These are phyloP conservation scores for Thermochaetoides thermophila DNA, from an alignment of 495 filamentous ascomycete genomes.

Conservation along the genomic window DNA sequence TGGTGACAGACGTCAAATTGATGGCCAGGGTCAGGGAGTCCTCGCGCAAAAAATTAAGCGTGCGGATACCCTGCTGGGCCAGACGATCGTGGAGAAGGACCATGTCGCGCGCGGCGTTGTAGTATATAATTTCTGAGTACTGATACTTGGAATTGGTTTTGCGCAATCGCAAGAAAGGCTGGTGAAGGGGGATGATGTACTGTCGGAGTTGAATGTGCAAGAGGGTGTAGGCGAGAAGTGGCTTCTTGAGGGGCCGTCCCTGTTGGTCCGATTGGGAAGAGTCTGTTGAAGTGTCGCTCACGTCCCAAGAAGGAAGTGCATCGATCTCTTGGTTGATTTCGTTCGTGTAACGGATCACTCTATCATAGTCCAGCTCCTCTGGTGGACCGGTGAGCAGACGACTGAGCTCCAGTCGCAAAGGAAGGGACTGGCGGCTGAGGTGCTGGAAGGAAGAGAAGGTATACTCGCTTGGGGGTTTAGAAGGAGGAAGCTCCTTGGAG, in stretches of 20 bases:
- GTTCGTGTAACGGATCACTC: constrained; percentile 30
- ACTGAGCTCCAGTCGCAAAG: constrained; percentile 28
- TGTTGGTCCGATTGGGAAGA: too few relatives aligned
- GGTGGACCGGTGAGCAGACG: constrained; percentile 20
- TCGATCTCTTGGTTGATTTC: constrained; percentile 30
- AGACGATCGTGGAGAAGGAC: constrained; percentile 28
- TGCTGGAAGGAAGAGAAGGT: constrained; percentile 29
- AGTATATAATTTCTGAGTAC: constrained; percentile 32
- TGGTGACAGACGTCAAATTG: constrained; percentile 31
- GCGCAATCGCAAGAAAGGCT: constrained; percentile 27
- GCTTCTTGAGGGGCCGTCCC: constrained; percentile 13
- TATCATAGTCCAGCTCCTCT: constrained; percentile 25
- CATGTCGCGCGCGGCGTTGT: constrained; percentile 32
- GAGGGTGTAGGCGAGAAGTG: constrained; percentile 25
- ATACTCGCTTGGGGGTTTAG: constrained; percentile 20
- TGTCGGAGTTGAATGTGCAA: constrained; percentile 29
- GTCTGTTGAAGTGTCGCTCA: constrained; percentile 4
- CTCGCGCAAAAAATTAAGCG: constrained; percentile 26
- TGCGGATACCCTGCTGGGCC: constrained; percentile 24
- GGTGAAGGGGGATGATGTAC: constrained; percentile 31
- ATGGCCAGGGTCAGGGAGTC: constrained; percentile 27
- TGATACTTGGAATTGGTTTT: constrained; percentile 28
- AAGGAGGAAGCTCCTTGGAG: constrained; percentile 21
- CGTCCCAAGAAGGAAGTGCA: constrained; percentile 28
- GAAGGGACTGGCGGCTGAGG: constrained; percentile 23